Base-by-base conservation (phyloP, 2,329 filamentous ascomycete species). In the Cercospora brassicicola region DNA sequence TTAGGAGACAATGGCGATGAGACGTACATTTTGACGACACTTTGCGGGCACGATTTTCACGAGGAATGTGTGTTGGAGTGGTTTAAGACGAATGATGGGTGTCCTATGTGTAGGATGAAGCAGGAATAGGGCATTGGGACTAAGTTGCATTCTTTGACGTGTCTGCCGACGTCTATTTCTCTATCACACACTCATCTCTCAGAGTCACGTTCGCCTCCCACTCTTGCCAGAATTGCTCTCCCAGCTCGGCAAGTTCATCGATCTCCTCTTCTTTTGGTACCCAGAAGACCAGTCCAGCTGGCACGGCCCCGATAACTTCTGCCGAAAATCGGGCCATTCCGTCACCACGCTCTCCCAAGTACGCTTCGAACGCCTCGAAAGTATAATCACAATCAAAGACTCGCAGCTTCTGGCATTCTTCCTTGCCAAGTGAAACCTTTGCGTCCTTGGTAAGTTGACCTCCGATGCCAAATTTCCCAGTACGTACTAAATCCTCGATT, bases 101-200 rank as follows among this genome's bases (percentile, higher is more conserved):
- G 62, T 45, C 62, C 62, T 20, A 4, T 64, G 20, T 64, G 62
- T 48, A 57, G 60, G 39, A 26, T 10, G 42, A 62, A 55, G 42
- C 42, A 51, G 45, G 60, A 53, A 23, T 62, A 26, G 20, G 2
- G 48, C 7, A 3, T 1, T 55, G 5, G 4, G 0, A 4, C 4
- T 23, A 23, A 20, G 0, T 23, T 10, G 10, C 8, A 48, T 11
- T 23, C 5, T 23, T 11, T 2, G 18, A 11, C 7, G 18, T 48
- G 3, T 23, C 45, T 18, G 45, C 3, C 2, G 45, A 48, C 42
- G 2, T 4, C 1, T 3, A 1, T 2, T 53, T 23, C 5, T 26
- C 18, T 26, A 13, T 53, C 20, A 53, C 2, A 13, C 48, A 4
- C 8, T 1, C 11, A 10, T 28, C 8, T 23, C 11, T 53, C 48